A percentile compares a stretch with the other conserved stretches of the same genome.
These are phyloP conservation scores for Boletus vermiculosoides DNA, from an alignment of 768 basidiomycete species.

Conservation along the genomic window DNA sequence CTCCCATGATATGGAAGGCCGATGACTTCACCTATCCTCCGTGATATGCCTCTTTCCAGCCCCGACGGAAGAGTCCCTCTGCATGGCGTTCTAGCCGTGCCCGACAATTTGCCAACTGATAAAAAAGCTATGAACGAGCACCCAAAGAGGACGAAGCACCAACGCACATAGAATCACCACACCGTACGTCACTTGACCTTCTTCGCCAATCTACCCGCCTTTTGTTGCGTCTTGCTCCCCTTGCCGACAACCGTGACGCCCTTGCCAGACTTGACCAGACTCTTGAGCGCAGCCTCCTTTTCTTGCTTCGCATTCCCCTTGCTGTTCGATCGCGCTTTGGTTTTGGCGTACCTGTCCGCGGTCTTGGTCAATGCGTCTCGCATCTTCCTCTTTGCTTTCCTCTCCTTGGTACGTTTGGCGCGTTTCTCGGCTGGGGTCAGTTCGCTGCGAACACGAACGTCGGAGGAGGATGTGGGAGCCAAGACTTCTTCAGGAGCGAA, in stretches of 20 bases:
- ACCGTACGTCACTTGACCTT: constrained; percentile 31
- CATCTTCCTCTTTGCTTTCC: constrained; percentile 70
- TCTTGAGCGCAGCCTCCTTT: constrained; percentile 81
- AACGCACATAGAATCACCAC: constrained; percentile 4
- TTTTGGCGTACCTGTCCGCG: constrained; percentile 55
- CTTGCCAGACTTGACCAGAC: constrained; percentile 78
- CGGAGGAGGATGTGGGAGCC: constrained; percentile 48
- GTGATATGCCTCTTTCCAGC: background rate
- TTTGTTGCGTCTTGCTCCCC: constrained; percentile 40
- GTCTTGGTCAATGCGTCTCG: constrained; percentile 62
- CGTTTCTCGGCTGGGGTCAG: constrained; percentile 85
- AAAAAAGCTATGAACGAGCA: background rate
- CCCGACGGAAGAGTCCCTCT: background rate
- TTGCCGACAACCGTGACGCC: constrained; percentile 90
- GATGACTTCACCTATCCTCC: background rate
- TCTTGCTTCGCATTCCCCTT: constrained; percentile 61
- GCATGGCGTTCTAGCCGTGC: background rate
- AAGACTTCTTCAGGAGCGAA: constrained; percentile 94
- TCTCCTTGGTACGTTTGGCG: constrained; percentile 60
- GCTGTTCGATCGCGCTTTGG: constrained; percentile 39
- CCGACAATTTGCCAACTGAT: background rate
- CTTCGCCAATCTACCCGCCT: constrained; percentile 1
- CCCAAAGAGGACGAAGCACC: background rate
- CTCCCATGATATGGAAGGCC: background rate
- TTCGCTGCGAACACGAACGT: constrained; percentile 69